Evolutionary conservation across 225 moss, liverwort and hornwort genomes (phyloP).

Genomic region (Pseudoscleropodium purum): DNA sequence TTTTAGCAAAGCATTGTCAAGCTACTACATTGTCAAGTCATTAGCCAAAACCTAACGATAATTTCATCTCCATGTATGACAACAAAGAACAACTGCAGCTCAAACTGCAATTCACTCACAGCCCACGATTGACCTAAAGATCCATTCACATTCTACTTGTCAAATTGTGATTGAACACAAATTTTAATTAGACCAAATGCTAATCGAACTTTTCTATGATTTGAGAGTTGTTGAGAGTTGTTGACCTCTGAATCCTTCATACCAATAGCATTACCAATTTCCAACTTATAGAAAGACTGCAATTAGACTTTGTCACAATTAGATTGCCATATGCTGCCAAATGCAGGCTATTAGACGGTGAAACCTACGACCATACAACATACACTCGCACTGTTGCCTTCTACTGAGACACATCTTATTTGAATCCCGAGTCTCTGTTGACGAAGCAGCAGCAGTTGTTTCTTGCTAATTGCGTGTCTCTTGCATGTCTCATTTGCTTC

Average conservation of each 20-base stretch:
- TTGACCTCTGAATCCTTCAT: neutral
- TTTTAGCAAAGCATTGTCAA: too few relatives aligned
- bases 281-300: neutral
- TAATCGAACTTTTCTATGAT: neutral
- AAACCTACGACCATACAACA: too few relatives aligned
- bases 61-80: too few relatives aligned
- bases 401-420: too few relatives aligned
- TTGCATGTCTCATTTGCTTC: neutral
- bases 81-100: too few relatives aligned
- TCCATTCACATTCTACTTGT: neutral
- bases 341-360: too few relatives aligned
- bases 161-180: neutral
- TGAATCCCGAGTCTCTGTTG: too few relatives aligned
- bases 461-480: neutral
- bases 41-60: too few relatives aligned
- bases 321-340: neutral
- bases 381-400: too few relatives aligned
- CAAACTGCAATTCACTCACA: too few relatives aligned
- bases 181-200: neutral
- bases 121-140: neutral
- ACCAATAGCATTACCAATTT: neutral
- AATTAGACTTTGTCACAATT: neutral
- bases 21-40: too few relatives aligned
- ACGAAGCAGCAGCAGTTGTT: too few relatives aligned
- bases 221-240: neutral